Evolutionary conservation across 139 green algal genomes (phyloP).

Genomic region (Astrephomene gubernaculifera): DNA sequence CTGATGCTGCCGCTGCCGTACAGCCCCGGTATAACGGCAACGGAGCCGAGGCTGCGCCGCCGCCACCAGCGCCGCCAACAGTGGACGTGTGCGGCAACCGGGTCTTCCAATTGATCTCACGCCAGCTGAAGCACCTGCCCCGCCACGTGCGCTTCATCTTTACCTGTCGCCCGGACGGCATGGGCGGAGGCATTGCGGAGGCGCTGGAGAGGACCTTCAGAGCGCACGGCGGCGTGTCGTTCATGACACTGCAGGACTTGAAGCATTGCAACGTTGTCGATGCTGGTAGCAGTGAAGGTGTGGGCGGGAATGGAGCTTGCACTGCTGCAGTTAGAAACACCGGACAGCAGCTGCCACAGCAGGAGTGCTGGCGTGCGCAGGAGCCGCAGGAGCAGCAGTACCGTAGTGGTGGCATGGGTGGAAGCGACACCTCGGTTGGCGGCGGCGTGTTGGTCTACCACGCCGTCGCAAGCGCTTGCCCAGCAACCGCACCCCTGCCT

Average conservation of each 20-base stretch:
- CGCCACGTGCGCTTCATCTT: constrained; percentile 41
- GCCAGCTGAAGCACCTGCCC: constrained; percentile 4
- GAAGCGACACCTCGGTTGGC: too few species aligned
- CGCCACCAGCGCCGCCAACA: background rate
- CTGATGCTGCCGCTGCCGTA: background rate
- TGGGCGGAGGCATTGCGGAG: constrained; percentile 10
- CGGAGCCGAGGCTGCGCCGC: background rate
- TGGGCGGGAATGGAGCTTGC: background rate
- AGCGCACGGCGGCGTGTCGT: background rate
- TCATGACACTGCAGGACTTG: background rate
- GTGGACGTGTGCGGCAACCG: constrained; percentile 40
- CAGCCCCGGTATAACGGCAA: background rate
- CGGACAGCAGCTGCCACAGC: too few species aligned
- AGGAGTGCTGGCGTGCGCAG: background rate
- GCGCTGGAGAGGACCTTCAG: constrained; percentile 9
- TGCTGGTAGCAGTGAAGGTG: background rate
- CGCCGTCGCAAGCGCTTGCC: background rate
- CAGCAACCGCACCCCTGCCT: background rate
- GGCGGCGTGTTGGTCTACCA: constrained; percentile 22
- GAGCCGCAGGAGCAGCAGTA: background rate
- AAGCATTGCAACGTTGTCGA: background rate
- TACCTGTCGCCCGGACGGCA: constrained; percentile 22
- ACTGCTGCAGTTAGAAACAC: too few species aligned
- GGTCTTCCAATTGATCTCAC: constrained; percentile 22
- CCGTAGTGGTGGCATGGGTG: background rate